Evolutionary conservation across 176 grass and related monocot genomes (phyloP).

Genomic region (Areca catechu): DNA sequence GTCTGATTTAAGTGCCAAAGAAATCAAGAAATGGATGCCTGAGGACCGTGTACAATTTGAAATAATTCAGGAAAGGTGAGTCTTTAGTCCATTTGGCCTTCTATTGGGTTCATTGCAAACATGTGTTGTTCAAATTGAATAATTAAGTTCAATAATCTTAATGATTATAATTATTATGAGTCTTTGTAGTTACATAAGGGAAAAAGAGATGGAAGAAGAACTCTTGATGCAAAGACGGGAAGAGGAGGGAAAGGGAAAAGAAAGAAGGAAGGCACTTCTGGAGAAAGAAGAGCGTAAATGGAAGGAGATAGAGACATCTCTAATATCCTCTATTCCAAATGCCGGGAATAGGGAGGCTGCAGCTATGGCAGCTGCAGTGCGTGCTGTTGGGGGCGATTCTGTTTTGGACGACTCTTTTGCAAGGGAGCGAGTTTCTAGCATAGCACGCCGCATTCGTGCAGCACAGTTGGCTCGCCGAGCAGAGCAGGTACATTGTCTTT

Average conservation of each 20-base stretch:
- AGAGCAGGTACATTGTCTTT: conserved; percentile 52
- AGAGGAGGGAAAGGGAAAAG: conserved; percentile 97
- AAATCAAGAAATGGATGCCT: conserved; percentile 99
- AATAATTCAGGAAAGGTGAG: conserved; percentile 95
- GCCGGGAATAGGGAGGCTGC: conserved; percentile 96
- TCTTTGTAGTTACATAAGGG: conserved; percentile 81
- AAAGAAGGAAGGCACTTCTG: conserved; percentile 85
- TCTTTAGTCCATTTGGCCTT: conserved; percentile 5
- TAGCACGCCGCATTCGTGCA: conserved; percentile 76
- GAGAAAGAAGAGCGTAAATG: conserved; percentile 97
- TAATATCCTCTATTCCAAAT: conserved; percentile 88
- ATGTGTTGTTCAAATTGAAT: no score
- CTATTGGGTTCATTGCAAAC: not conserved
- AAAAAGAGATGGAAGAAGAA: conserved; percentile 99
- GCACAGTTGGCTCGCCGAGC: conserved; percentile 77
- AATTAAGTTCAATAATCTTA: not conserved
- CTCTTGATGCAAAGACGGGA: conserved; percentile 93
- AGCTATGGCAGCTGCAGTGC: conserved; percentile 94
- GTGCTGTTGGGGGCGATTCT: conserved; percentile 92
- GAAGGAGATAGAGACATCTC: conserved; percentile 95
- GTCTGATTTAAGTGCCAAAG: conserved; percentile 97
- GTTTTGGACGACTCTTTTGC: conserved; percentile 91
- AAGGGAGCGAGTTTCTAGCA: conserved; percentile 74
- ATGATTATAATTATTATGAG: conserved; percentile 2
- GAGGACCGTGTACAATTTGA: conserved; percentile 94